Evolutionary conservation across 768 basidiomycete genomes (phyloP), one percentile per base, ranked within the genome.

Genomic region (Boletus rex-veris): DNA sequence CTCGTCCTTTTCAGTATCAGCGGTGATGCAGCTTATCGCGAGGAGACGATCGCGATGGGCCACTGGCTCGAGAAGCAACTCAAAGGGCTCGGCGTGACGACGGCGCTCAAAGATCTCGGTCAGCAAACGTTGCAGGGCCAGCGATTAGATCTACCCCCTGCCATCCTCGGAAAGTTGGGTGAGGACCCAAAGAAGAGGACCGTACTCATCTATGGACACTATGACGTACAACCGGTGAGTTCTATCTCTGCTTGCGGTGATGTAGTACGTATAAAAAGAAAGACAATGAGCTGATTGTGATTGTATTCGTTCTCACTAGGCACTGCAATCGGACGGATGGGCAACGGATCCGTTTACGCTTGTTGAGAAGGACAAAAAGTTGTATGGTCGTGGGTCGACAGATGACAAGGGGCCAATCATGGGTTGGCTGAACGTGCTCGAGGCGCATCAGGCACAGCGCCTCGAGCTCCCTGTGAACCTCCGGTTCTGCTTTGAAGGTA

Each of bases 361-460:
- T 40, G 81, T 80, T 9, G 61, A 73, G 33, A 71, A 77, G 56
- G 75, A 79, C 2, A 79, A 78, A 14, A 81, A 82, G 55, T 74
- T 97, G 24, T 85, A 90, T 53, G 94, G 94, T 6, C 87, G 93
- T 49, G 95, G 93, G 16, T 84, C 88, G 28, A 84, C 88, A 91
- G 92, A 95, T 68, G 94, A 95, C 75, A 96, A 96, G 71, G 92
- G 92, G 0, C 92, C 92, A 14, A 77, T 95, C 39, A 72, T 92
- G 9, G 92, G 88, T 14, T 95, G 92, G 92, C 71, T 96, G 53
- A 93, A 94, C 64, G 86, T 93, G 41, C 77, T 97, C 42, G 86
- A 96, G 62, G 93, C 90, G 51, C 92, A 96, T 53, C 73, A 80
- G 45, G 74, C 83, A 49, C 80, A 80, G 42, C 76, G 80, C 18